A percentile compares a stretch with the other conserved stretches of the same genome.
phyloP scores from a whole-genome alignment of 495 filamentous ascomycete genomes.

The Aspergillus incahuasiensis region DNA sequence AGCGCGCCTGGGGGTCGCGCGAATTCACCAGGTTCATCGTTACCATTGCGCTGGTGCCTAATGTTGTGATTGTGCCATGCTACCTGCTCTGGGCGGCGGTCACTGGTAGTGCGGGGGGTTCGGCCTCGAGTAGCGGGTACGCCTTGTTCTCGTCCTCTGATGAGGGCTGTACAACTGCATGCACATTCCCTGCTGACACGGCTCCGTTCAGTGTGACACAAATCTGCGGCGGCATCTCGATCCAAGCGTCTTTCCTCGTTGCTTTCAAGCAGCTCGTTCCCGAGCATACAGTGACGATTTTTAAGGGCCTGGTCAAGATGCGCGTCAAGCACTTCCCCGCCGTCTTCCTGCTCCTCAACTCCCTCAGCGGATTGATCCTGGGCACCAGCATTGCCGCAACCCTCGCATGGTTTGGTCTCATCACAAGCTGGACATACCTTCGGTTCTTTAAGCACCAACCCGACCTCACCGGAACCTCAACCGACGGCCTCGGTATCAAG shows the following conservation, averaged over 20 bases:
- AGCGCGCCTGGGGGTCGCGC: constrained; percentile 89
- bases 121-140: constrained; percentile 57
- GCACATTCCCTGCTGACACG: constrained; percentile 23
- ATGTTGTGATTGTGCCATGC: constrained; percentile 64
- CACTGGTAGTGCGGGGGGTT: constrained; percentile 45
- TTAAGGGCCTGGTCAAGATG: constrained; percentile 79
- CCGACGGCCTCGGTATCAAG: constrained; percentile 47
- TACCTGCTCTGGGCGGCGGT: constrained; percentile 69
- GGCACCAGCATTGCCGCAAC: constrained; percentile 81
- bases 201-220: constrained; percentile 56
- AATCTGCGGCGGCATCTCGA: constrained; percentile 80
- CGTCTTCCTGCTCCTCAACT: constrained; percentile 75
- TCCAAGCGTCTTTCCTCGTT: constrained; percentile 92
- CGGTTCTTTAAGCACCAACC: constrained; percentile 90
- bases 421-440: constrained; percentile 91
- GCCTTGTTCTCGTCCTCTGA: constrained; percentile 32
- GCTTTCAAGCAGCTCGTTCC: constrained; percentile 98
- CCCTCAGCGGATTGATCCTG: constrained; percentile 71
- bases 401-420: constrained; percentile 74
- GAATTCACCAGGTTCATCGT: constrained; percentile 91
- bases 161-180: constrained; percentile 22
- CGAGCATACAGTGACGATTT: constrained; percentile 93
- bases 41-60: constrained; percentile 72
- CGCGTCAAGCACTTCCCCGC: constrained; percentile 93
- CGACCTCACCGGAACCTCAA: constrained; percentile 49